These are phyloP conservation scores for Moniliophthora roreri DNA, from an alignment of 1,284 basidiomycete genomes.

Conservation along the genomic window DNA sequence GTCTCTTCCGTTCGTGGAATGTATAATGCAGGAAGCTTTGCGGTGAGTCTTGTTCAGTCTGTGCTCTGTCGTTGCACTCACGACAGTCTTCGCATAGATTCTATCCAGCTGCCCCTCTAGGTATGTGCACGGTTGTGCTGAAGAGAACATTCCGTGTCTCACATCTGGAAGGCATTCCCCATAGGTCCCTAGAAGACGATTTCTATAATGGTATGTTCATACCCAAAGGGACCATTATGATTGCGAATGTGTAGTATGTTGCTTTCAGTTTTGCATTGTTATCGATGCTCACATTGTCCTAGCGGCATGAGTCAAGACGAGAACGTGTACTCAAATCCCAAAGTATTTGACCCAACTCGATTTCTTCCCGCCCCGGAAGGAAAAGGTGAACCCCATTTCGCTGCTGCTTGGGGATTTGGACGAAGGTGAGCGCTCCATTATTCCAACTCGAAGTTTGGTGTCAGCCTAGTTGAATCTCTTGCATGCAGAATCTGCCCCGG, in stretches of 20 bases:
- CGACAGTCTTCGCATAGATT: not conserved
- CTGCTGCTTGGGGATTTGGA: conserved; percentile 1
- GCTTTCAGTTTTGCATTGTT: not conserved
- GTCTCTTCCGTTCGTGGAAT: conserved; percentile 14
- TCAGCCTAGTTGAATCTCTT: not conserved
- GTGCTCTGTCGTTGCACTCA: not conserved
- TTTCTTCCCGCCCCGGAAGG: conserved; percentile 5
- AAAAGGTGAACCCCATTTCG: conserved; percentile 2
- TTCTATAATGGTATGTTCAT: conserved; percentile 3
- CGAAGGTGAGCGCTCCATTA: not conserved
- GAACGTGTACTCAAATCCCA: conserved; percentile 1
- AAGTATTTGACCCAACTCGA: not conserved
- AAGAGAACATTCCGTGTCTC: too few relatives aligned
- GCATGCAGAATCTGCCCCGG: conserved; percentile 18
- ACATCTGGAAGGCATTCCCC: conserved; percentile 5
- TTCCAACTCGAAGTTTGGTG: not conserved
- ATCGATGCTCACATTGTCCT: not conserved
- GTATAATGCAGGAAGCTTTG: conserved; percentile 14
- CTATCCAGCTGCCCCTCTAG: not conserved
- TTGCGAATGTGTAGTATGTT: not conserved
- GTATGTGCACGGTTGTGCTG: too few relatives aligned
- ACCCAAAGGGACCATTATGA: conserved; percentile 4
- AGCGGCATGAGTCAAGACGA: conserved; percentile 4
- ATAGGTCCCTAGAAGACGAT: conserved; percentile 3
- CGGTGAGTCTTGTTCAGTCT: conserved; percentile 1